These are phyloP conservation scores for Fusarium udum DNA, from an alignment of 2,329 filamentous ascomycete genomes.

Conservation along the genomic window DNA sequence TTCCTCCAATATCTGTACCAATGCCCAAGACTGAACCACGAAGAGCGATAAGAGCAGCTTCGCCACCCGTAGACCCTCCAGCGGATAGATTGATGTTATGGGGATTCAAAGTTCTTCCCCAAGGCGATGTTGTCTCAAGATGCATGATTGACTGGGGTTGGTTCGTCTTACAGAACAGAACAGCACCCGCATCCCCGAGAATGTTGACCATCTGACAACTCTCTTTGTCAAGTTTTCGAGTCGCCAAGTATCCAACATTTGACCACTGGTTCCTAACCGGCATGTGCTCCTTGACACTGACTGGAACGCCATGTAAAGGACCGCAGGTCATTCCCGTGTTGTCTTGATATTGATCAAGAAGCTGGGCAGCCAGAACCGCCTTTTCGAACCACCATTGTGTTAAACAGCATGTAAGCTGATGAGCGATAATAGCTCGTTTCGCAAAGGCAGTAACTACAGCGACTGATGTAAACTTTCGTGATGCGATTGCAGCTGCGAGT, in stretches of 20 bases:
- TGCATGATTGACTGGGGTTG: constrained; percentile 65
- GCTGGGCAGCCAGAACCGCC: constrained; percentile 53
- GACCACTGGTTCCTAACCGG: constrained; percentile 61
- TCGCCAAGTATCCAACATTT: constrained; percentile 61
- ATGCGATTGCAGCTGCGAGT: constrained; percentile 52
- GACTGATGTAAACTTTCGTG: constrained; percentile 49
- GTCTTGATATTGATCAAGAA: constrained; percentile 54
- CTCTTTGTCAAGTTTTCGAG: constrained; percentile 55
- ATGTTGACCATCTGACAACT: constrained; percentile 67
- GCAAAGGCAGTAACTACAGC: constrained; percentile 60
- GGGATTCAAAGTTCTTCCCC: constrained; percentile 69
- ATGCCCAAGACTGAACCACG: constrained; percentile 51
- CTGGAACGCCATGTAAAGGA: constrained; percentile 38
- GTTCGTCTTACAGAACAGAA: constrained; percentile 62
- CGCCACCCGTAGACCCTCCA: constrained; percentile 71
- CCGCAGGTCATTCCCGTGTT: constrained; percentile 45
- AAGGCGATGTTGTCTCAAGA: constrained; percentile 67
- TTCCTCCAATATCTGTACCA: constrained; percentile 53
- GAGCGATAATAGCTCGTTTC: constrained; percentile 62
- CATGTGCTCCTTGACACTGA: constrained; percentile 61
- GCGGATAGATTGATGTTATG: constrained; percentile 65
- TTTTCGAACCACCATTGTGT: constrained; percentile 62
- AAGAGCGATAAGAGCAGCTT: constrained; percentile 51
- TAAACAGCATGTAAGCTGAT: constrained; percentile 64
- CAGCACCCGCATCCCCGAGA: constrained; percentile 65